A percentile compares a stretch with the other conserved stretches of the same genome.
These are phyloP conservation scores for Lenwebbia sp. DNA, from an alignment of 345 rosid genomes.

Conservation along the genomic window DNA sequence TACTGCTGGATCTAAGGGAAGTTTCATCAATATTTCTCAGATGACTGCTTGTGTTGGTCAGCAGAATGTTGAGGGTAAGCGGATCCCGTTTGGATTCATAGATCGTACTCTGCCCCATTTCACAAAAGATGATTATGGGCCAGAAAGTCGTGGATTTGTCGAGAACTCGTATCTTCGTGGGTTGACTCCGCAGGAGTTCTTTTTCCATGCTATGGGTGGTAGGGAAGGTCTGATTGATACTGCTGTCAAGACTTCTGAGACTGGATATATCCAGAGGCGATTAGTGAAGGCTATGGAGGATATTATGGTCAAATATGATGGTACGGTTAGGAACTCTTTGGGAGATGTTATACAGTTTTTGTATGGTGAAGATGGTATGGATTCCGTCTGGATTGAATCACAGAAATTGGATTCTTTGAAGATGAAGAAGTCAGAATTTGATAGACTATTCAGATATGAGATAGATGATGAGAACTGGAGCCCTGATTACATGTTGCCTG, in stretches of 20 bases:
- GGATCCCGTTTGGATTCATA: conserved; percentile 84
- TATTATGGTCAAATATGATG: conserved; percentile 98
- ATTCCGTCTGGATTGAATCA: conserved; percentile 91
- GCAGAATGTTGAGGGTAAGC: conserved; percentile 99
- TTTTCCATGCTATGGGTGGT: conserved; percentile 99
- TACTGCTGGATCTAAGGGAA: conserved; percentile 98
- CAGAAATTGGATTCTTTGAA: conserved; percentile 90
- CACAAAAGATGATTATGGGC: conserved; percentile 90
- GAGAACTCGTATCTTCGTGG: conserved; percentile 97
- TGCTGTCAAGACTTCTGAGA: conserved; percentile 97
- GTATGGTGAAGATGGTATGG: conserved; percentile 99
- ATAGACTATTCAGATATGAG: conserved; percentile 72
- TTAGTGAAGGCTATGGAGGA: conserved; percentile 99
- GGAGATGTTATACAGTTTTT: conserved; percentile 98
- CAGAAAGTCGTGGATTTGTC: conserved; percentile 99
- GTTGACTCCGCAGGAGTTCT: conserved; percentile 97
- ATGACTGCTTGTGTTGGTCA: conserved; percentile 99
- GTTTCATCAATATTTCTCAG: conserved; percentile 96
- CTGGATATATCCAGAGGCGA: conserved; percentile 99
- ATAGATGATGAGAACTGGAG: conserved; percentile 79
- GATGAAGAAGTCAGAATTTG: conserved; percentile 77
- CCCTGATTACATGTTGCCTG: conserved; percentile 68
- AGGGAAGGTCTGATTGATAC: conserved; percentile 99
- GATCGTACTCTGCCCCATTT: conserved; percentile 94
- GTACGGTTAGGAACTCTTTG: conserved; percentile 89